Base-by-base conservation (phyloP, 768 basidiomycete genomes). In the Podaxis sp. region DNA sequence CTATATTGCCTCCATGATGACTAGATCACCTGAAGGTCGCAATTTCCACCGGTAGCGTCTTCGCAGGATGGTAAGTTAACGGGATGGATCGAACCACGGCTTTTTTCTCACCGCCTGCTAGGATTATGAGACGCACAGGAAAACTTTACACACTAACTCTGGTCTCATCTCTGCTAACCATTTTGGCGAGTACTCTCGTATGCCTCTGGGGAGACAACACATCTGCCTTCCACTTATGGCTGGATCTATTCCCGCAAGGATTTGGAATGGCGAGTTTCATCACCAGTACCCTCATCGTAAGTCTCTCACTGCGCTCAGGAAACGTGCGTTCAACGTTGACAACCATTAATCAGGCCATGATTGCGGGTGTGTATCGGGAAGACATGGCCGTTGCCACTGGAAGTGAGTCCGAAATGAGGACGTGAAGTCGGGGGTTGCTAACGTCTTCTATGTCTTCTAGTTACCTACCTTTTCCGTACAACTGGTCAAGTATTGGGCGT, bases 401-500 rank as follows among this genome's bases (percentile, higher is more conserved):
- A 73, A 91, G 94, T 95, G 76, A 78, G 74, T 49, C 13, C 63
- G 56, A 90, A 80, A 59, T 52, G 56, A 56, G 56, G 56, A 55
- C 65, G 63, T 62, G 65, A 55, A 66, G 65, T 64, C 55, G 40
- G 56, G 56, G 64, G 65, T 63, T 58, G 58, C 60, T 64, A 36
- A 64, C 46, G 30, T 55, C 51, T 53, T 57, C 52, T 60, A 96
- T 46, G 30, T 55, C 51, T 53, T 57, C 52, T 60, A 96, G 95
- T 96, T 69, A 92, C 91, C 36, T 99, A 99, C 75, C 81, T 97
- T 52, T 96, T 96, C 80, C 81, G 96, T 66, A 95, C 94, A 7
- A 91, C 93, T 17, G 96, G 96, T 2, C 96, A 98, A 78, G 97
- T 97, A 24, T 82, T 98, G 59, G 97, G 96, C 38, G 96, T 99